Conservation (phyloP, 73 alveolate genomes). For the Tetrahymena elliotti region DNA sequence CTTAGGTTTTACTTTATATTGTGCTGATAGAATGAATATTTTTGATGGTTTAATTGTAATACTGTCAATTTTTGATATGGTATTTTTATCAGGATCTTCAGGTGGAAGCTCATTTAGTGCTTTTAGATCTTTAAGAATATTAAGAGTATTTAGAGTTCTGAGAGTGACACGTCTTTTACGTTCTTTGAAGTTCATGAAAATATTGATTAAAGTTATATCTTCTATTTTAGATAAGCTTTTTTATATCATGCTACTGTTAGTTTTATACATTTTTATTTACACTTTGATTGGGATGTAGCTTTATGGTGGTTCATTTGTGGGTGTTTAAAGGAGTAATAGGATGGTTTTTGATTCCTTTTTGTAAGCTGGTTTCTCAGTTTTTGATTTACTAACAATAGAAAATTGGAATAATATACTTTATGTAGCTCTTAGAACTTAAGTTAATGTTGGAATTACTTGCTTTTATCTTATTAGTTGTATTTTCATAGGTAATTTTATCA, state of each 20-base stretch:
- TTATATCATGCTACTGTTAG: conserved; percentile 56
- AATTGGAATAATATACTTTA: conserved; percentile 35
- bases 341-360: background rate
- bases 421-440: conserved; percentile 2
- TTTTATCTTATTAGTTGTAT: conserved; percentile 76
- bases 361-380: background rate
- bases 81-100: conserved; percentile 35
- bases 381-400: conserved; percentile 3
- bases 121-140: conserved; percentile 63
- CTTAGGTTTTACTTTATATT: conserved; percentile 55
- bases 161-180: conserved; percentile 73
- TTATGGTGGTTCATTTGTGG: conserved; percentile 44
- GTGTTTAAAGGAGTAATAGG: background rate
- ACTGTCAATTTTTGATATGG: conserved; percentile 58
- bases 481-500: conserved; percentile 77
- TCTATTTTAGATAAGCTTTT: conserved; percentile 46
- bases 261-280: conserved; percentile 57
- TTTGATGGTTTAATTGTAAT: conserved; percentile 72
- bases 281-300: conserved; percentile 60
- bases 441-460: background rate
- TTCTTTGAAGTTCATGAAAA: conserved; percentile 66
- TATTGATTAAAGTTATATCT: conserved; percentile 50
- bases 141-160: conserved; percentile 72
- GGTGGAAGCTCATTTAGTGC: conserved; percentile 64
- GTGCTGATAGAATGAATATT: conserved; percentile 69